These are phyloP conservation scores for Cephalotrichum gorgonifer DNA, from an alignment of 2,329 filamentous ascomycete species.

Conservation along the genomic window DNA sequence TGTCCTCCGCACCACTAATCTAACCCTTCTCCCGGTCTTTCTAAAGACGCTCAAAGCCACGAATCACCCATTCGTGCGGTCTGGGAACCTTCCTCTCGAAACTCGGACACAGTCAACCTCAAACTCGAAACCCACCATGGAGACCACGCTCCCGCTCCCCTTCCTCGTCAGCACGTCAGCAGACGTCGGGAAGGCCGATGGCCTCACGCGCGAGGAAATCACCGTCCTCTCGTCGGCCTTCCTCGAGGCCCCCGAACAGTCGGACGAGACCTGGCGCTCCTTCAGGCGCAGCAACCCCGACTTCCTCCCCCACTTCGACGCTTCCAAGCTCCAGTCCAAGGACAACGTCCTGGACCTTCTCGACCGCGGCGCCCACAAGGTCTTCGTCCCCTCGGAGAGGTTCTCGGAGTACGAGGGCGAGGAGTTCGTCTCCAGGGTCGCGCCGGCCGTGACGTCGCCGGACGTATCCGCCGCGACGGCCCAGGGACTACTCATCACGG, in stretches of 20 bases:
- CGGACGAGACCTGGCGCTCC: background rate
- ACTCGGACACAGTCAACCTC: too few species aligned
- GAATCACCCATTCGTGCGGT: too few species aligned
- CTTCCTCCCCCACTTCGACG: slow-evolving; percentile 65
- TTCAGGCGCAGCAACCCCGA: slow-evolving; percentile 38
- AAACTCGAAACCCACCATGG: slow-evolving; percentile 45
- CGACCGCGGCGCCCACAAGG: slow-evolving; percentile 73
- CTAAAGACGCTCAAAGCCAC: too few species aligned
- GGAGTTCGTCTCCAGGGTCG: slow-evolving; percentile 45
- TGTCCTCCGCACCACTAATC: too few species aligned
- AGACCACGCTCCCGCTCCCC: slow-evolving; percentile 53
- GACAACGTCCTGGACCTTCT: slow-evolving; percentile 73
- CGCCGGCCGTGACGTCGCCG: slow-evolving; percentile 37
- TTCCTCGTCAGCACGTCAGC: slow-evolving; percentile 48
- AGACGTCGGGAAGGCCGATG: slow-evolving; percentile 36
- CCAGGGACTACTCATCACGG: slow-evolving; percentile 41
- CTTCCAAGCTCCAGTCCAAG: slow-evolving; percentile 53
- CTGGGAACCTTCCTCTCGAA: too few species aligned
- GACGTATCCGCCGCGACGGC: slow-evolving; percentile 34
- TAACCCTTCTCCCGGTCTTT: too few species aligned
- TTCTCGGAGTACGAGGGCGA: slow-evolving; percentile 41
- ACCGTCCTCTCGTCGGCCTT: slow-evolving; percentile 49
- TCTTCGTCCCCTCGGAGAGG: slow-evolving; percentile 68
- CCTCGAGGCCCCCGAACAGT: slow-evolving; percentile 30
- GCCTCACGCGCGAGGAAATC: slow-evolving; percentile 46